A percentile compares a stretch with the other conserved stretches of the same genome.
Evolutionary conservation across 192 early-diverging fungal genomes (phyloP).

Genomic region (Dimargaris cristalligena): DNA sequence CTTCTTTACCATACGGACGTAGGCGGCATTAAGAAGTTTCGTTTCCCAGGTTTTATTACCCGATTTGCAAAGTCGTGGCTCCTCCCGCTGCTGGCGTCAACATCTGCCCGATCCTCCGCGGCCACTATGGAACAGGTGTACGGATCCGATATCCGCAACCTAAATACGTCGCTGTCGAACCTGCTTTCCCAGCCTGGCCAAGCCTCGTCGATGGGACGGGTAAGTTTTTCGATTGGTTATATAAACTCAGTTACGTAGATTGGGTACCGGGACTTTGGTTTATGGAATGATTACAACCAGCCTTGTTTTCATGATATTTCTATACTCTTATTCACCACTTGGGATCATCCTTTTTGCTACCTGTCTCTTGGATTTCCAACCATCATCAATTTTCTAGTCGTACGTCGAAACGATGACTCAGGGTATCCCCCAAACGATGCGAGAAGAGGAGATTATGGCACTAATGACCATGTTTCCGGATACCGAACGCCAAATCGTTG

Average conservation of each 20-base stretch:
- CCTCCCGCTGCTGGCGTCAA: conserved; percentile 29
- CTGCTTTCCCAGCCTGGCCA: conserved; percentile 14
- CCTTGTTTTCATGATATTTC: no score
- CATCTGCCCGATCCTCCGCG: conserved; percentile 22
- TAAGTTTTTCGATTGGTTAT: no score
- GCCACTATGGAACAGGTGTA: conserved; percentile 22
- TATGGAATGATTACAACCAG: no score
- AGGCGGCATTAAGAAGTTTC: conserved; percentile 32
- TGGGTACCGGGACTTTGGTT: no score
- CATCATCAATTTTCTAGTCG: no score
- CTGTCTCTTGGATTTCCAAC: no score
- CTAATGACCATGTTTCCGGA: conserved; percentile 39
- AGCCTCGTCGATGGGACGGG: conserved; percentile 1
- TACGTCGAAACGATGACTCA: conserved; percentile 12
- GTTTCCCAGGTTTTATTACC: conserved; percentile 25
- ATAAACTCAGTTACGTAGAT: no score
- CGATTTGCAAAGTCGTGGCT: conserved; percentile 23
- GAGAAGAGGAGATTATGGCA: conserved; percentile 27
- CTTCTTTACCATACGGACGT: conserved; percentile 33
- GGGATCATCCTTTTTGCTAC: no score
- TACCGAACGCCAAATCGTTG: conserved; percentile 28
- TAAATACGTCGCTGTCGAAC: conserved; percentile 19
- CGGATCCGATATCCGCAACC: conserved; percentile 11
- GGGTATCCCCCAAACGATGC: conserved; percentile 17
- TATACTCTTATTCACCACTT: no score